Evolutionary conservation across 1,139 yeast genomes (phyloP), one percentile per base, ranked within the genome.

Genomic region (Geotrichum fermentans): DNA sequence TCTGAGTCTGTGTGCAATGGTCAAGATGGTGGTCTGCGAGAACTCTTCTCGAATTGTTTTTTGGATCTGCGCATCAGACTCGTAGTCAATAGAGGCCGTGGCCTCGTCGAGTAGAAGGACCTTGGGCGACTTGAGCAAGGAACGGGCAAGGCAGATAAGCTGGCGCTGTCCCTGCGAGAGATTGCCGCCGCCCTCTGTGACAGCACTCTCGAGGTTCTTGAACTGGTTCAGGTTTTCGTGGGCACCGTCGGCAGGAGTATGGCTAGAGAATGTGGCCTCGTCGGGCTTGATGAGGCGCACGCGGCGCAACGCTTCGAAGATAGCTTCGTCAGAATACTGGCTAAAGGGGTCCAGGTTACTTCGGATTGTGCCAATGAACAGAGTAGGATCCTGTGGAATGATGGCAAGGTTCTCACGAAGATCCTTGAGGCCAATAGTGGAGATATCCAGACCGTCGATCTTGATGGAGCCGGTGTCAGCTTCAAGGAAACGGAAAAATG

Each of bases 151-250:
- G 71, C 97, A 92, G 73, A 90, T 78, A 60, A 92, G 75, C 70
- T 92, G 98, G 61, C 97, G 79, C 69, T 92, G 97, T 57, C 98
- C 98, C 68, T 90, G 97, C 0, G 97, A 90, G 60, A 92, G 75
- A 65, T 92, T 92, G 49, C 77, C 73, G 55, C 98, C 98, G 50
- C 96, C 96, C 70, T 92, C 97, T 11, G 86, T 67, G 40, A 92
- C 80, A 11, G 79, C 67, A 40, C 78, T 77, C 22, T 74, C 76
- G 57, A 90, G 73, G 59, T 86, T 77, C 65, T 83, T 73, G 66
- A 90, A 90, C 66, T 86, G 87, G 69, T 90, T 90, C 44, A 70
- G 70, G 60, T 90, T 89, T 60, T 85, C 95, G 2, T 71, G 70
- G n/a, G 24, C 18, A 17, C 29, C 33, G 8, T 30, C 39, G 18